Evolutionary conservation across 176 grass and related monocot genomes (phyloP).

Genomic region (Themeda triandra): DNA sequence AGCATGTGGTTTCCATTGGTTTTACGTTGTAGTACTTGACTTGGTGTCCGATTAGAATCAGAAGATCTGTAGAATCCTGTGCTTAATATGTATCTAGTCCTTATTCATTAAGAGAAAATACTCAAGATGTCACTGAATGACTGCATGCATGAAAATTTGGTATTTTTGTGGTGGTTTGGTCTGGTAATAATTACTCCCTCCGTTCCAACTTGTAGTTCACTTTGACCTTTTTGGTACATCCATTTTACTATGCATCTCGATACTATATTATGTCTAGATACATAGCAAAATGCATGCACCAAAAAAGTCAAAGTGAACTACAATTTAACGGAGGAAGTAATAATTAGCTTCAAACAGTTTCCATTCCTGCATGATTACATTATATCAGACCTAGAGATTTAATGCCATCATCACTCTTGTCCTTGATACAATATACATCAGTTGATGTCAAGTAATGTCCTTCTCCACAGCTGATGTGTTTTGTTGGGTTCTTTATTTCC

Average conservation of each 20-base stretch:
- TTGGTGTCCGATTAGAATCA: slow-evolving; percentile 3
- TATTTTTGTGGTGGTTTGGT: not conserved
- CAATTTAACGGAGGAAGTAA: no score
- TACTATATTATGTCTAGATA: no score
- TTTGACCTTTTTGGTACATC: no score
- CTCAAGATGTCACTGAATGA: not conserved
- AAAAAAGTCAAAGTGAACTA: no score
- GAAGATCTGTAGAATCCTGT: not conserved
- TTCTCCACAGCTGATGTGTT: slow-evolving; percentile 18
- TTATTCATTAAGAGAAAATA: not conserved
- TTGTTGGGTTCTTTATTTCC: slow-evolving; percentile 28
- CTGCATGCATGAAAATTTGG: not conserved
- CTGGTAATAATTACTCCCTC: slow-evolving; percentile 10
- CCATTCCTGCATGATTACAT: not conserved
- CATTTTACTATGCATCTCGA: no score
- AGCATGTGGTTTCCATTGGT: slow-evolving; percentile 13
- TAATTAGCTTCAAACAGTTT: not conserved
- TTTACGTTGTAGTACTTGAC: slow-evolving; percentile 2
- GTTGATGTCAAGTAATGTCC: slow-evolving; percentile 6
- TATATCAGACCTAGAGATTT: not conserved
- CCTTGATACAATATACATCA: slow-evolving; percentile 6
- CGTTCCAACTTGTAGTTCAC: no score
- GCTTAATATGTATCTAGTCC: not conserved
- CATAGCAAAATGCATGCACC: no score
- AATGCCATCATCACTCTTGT: not conserved